Evolutionary conservation across 768 basidiomycete species (phyloP).

Genomic region (Lactarius deliciosus): DNA sequence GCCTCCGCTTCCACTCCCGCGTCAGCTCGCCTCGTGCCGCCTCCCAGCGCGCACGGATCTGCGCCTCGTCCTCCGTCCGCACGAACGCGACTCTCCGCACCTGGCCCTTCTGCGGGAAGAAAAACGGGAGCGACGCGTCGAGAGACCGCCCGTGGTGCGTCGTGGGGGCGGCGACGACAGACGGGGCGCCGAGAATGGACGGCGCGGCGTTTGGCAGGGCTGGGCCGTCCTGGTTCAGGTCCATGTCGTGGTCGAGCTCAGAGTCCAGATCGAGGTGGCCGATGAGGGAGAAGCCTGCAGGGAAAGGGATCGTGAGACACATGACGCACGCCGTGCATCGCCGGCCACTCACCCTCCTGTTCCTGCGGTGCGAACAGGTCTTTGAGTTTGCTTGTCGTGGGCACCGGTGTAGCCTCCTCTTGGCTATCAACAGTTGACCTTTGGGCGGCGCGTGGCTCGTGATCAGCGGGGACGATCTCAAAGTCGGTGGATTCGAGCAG

Average conservation of each 20-base stretch:
- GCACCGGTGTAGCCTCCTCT: not conserved
- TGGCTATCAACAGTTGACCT: not conserved
- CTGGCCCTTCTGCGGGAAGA: constrained; percentile 22
- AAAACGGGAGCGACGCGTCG: constrained; percentile 23
- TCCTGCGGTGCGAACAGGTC: constrained; percentile 72
- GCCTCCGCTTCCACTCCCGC: constrained; percentile 72
- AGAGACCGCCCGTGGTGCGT: not conserved
- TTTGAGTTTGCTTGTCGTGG: constrained; percentile 47
- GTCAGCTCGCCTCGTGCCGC: constrained; percentile 65
- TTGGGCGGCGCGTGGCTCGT: not conserved
- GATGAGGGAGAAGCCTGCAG: constrained; percentile 73
- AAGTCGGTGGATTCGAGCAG: constrained; percentile 35
- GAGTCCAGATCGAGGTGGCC: constrained; percentile 72
- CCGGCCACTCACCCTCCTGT: constrained; percentile 53
- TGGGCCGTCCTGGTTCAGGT: constrained; percentile 41
- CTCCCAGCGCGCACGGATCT: constrained; percentile 71
- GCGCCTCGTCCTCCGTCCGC: constrained; percentile 53
- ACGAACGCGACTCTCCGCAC: constrained; percentile 48
- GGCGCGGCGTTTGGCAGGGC: not conserved
- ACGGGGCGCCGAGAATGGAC: not conserved
- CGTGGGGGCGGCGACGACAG: not conserved
- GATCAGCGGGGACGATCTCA: constrained; percentile 22
- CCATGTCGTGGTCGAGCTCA: constrained; percentile 59
- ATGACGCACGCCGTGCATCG: not conserved
- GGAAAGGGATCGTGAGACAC: constrained; percentile 3